A percentile compares a stretch with the other conserved stretches of the same genome.
Evolutionary conservation across 345 rosid genomes (phyloP).

Genomic region (Firmiana major): DNA sequence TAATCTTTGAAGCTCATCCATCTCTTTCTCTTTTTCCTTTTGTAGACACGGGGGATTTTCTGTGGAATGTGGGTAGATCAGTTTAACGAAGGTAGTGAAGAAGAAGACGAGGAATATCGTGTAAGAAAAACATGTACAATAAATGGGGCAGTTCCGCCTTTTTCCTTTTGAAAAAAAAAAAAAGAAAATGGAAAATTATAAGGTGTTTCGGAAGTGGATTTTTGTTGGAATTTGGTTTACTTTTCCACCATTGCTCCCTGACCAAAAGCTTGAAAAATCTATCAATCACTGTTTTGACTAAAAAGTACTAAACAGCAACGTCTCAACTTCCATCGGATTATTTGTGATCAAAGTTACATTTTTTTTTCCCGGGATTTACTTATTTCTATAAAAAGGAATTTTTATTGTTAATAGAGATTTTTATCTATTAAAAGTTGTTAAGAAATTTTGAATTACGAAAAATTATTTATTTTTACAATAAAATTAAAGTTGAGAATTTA

Average conservation of each 20-base stretch:
- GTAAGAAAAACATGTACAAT: background rate
- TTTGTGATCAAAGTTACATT: too few species aligned
- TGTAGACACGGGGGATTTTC: background rate
- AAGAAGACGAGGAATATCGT: background rate
- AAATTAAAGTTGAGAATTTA: too few species aligned
- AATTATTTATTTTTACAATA: too few species aligned
- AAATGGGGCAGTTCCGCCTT: background rate
- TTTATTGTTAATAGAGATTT: too few species aligned
- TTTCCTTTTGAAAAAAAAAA: background rate
- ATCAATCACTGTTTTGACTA: background rate
- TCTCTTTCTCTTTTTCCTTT: background rate
- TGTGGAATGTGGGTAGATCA: background rate
- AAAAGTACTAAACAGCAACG: background rate
- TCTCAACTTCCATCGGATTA: background rate
- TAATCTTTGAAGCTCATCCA: constrained; percentile 27
- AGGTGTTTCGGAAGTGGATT: background rate
- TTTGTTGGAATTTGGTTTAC: background rate
- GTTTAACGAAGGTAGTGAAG: background rate
- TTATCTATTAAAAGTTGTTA: too few species aligned
- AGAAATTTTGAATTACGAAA: too few species aligned
- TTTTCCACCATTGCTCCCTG: background rate
- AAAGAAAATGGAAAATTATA: background rate
- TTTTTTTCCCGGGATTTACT: too few species aligned
- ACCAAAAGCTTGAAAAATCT: background rate
- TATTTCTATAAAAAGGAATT: too few species aligned